Base-by-base conservation (phyloP, 345 rosid genomes). In the Euclidium syriacum region DNA sequence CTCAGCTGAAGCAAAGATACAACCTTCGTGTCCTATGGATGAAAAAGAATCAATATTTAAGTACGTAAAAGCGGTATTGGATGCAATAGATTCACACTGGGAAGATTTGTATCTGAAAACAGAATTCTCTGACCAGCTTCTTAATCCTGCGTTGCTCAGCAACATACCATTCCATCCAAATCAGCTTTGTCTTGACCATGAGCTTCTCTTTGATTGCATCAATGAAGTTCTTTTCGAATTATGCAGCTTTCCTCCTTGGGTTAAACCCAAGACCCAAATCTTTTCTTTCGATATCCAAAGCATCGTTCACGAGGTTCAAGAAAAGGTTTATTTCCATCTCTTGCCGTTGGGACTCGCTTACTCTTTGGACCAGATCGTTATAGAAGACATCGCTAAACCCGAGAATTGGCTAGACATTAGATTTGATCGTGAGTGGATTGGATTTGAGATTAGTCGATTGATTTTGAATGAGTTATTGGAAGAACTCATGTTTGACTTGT, bases 191-290 rank as follows among this genome's bases (percentile, higher is more conserved):
- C 42, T 10, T 48, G 87, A 79, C 27, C 73, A 75, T 57, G 71
- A 83, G 58, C 90, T 87, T 49, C 82, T 89, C 66, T 85, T 94
- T 27, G 91, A 89, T 62, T 77, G 84, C 72, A 78, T 83, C 57
- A 84, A 84, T 11, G 97, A 90, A 71, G 85, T 77, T 75, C 84
- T 94, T 59, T 44, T 78, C 65, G 90, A 85, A 51, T 46, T 81
- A 61, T 85, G 80, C 74, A 76, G 85, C 58, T 73, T 74, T 77
- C 80, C 83, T 47, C 81, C 73, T 12, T 78, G 82, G 69, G 64
- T 49, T 47, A 79, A 75, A 73, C 81, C 83, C 25, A 66, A 61
- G 27, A 68, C 63, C 54, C 80, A 74, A 53, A 85, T 80, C 44
- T 57, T 75, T 42, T 79, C 85, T 0, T 53, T 7, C 5, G 64